These are phyloP conservation scores for Nemania serpens DNA, from an alignment of 2,329 filamentous ascomycete species.

Conservation along the genomic window DNA sequence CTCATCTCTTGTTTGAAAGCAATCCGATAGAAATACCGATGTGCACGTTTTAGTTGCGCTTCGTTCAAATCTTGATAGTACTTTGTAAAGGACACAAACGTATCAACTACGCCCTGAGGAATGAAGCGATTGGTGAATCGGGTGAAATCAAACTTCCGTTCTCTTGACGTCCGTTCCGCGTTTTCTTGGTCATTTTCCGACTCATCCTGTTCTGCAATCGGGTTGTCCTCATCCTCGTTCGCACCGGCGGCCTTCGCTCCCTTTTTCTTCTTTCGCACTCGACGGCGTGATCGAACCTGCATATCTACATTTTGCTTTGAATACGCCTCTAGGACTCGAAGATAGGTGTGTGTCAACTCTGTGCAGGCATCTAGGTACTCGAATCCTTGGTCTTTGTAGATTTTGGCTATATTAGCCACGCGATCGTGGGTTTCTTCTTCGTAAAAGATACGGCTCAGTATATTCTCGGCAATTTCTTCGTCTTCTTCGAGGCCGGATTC, in stretches of 20 bases:
- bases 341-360: constrained; percentile 87
- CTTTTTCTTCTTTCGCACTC: constrained; percentile 74
- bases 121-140: constrained; percentile 81
- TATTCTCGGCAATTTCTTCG: constrained; percentile 97
- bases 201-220: constrained; percentile 67
- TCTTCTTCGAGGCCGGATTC: constrained; percentile 87
- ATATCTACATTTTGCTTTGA: constrained; percentile 94
- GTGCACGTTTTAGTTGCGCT: constrained; percentile 84
- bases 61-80: constrained; percentile 81
- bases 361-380: constrained; percentile 92
- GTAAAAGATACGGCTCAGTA: constrained; percentile 96
- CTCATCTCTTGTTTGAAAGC: constrained; percentile 94
- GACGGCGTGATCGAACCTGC: constrained; percentile 83
- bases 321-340: constrained; percentile 89
- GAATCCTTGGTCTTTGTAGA: constrained; percentile 93
- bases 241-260: constrained; percentile 53
- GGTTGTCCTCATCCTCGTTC: constrained; percentile 51
- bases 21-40: constrained; percentile 91
- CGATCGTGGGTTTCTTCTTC: constrained; percentile 93
- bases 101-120: constrained; percentile 83
- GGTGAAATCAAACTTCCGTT: constrained; percentile 93
- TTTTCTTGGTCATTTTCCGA: constrained; percentile 72
- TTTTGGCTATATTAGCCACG: constrained; percentile 76
- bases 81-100: constrained; percentile 78
- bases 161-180: constrained; percentile 72